phyloP scores from a whole-genome alignment of 495 filamentous ascomycete species.

The Chaetomium tenue region DNA sequence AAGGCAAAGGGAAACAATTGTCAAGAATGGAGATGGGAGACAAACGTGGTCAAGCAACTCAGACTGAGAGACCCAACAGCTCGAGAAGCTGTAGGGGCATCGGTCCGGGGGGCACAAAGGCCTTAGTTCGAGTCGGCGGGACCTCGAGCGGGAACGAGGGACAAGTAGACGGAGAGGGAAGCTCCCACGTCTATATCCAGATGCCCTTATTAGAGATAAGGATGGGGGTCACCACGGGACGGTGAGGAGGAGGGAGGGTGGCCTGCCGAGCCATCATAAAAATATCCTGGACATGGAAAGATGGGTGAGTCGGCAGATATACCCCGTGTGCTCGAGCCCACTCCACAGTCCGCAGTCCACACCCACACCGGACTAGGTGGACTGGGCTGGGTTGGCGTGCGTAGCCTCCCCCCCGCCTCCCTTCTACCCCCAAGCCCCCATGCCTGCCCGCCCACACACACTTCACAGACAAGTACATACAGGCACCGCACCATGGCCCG shows the following conservation, averaged over 20 bases:
- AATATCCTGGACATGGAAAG: constrained; percentile 15
- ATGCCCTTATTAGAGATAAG: constrained; percentile 5
- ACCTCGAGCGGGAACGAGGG: constrained; percentile 15
- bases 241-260: constrained; percentile 23
- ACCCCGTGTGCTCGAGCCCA: constrained; percentile 27
- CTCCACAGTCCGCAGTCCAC: background rate
- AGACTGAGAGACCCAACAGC: constrained; percentile 24
- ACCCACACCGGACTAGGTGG: no score
- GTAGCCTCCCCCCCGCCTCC: no score
- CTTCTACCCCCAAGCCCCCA: no score
- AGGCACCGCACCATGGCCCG: background rate
- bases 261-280: constrained; percentile 23
- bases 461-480: no score
- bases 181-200: constrained; percentile 29
- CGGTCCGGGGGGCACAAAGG: constrained; percentile 26
- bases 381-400: no score
- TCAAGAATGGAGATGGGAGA: constrained; percentile 20
- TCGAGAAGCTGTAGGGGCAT: constrained; percentile 23
- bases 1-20: background rate
- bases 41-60: constrained; percentile 25
- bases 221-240: constrained; percentile 23
- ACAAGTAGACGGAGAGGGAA: constrained; percentile 21
- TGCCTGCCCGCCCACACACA: no score
- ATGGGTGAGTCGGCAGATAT: constrained; percentile 31
- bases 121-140: constrained; percentile 17